phyloP scores from a whole-genome alignment of 1,284 basidiomycete species.

The Ganoderma boninense region DNA sequence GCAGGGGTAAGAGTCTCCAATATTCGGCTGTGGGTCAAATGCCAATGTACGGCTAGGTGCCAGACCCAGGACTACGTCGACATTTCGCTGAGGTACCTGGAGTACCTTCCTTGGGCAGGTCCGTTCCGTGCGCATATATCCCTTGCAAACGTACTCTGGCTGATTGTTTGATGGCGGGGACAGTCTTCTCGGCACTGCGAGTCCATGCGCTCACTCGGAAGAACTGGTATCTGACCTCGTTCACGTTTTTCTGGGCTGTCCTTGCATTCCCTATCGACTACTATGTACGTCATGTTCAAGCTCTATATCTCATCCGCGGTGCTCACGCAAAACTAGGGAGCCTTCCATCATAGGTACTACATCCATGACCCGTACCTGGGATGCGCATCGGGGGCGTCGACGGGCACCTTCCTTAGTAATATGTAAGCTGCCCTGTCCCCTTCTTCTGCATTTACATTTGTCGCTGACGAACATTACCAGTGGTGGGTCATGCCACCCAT shows the following conservation, averaged over 20 bases:
- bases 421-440: no score
- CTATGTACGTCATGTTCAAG: not conserved
- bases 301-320: no score
- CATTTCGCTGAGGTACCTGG: not conserved
- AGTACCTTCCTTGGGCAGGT: conserved; percentile 7
- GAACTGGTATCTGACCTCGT: not conserved
- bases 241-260: not conserved
- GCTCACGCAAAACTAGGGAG: not conserved
- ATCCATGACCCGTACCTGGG: no score
- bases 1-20: not conserved
- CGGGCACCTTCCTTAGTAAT: no score
- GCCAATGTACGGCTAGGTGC: not conserved
- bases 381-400: no score
- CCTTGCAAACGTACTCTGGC: no score
- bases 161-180: no score
- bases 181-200: conserved; percentile 3
- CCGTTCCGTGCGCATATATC: no score
- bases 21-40: not conserved
- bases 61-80: not conserved
- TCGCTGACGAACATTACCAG: no score
- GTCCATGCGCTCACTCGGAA: not conserved
- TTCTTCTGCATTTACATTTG: no score
- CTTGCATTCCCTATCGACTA: not conserved
- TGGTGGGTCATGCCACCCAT: no score
- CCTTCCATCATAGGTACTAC: not conserved